phyloP scores from a whole-genome alignment of 2,329 filamentous ascomycete species.

The Albifimbria verrucaria region DNA sequence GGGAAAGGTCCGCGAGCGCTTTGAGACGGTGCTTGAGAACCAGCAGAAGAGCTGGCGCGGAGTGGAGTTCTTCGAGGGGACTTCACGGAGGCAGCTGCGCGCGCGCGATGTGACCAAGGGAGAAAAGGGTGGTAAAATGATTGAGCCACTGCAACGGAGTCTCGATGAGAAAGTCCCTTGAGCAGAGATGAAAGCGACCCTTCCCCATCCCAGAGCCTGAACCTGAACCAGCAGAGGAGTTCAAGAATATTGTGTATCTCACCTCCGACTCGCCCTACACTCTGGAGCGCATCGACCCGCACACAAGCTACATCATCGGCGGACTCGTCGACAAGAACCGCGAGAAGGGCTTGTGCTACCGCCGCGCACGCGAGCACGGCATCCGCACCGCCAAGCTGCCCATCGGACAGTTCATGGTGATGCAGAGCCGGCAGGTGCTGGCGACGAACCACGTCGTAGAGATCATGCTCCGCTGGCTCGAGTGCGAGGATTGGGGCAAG shows the following conservation, averaged over 20 bases:
- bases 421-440: constrained; percentile 81
- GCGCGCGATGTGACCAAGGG: constrained; percentile 68
- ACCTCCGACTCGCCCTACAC: constrained; percentile 88
- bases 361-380: constrained; percentile 68
- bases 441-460: constrained; percentile 95
- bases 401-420: constrained; percentile 92
- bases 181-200: constrained; percentile 27
- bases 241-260: constrained; percentile 70
- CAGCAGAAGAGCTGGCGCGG: constrained; percentile 79
- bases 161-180: constrained; percentile 26
- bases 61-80: constrained; percentile 71
- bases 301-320: constrained; percentile 89
- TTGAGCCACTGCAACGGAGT: constrained; percentile 50
- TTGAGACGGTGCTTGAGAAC: constrained; percentile 69
- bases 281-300: constrained; percentile 76
- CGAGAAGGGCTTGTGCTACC: constrained; percentile 92
- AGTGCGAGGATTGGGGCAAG: constrained; percentile 84
- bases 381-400: constrained; percentile 88
- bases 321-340: constrained; percentile 95
- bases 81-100: constrained; percentile 65
- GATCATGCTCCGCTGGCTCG: constrained; percentile 93
- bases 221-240: constrained; percentile 26
- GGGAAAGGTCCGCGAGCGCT: constrained; percentile 71
- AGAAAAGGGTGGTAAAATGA: constrained; percentile 51
- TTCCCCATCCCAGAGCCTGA: constrained; percentile 31